A percentile compares a stretch with the other conserved stretches of the same genome.
Conservation (phyloP, 768 basidiomycete genomes). For the Suillus fuscotomentosus region DNA sequence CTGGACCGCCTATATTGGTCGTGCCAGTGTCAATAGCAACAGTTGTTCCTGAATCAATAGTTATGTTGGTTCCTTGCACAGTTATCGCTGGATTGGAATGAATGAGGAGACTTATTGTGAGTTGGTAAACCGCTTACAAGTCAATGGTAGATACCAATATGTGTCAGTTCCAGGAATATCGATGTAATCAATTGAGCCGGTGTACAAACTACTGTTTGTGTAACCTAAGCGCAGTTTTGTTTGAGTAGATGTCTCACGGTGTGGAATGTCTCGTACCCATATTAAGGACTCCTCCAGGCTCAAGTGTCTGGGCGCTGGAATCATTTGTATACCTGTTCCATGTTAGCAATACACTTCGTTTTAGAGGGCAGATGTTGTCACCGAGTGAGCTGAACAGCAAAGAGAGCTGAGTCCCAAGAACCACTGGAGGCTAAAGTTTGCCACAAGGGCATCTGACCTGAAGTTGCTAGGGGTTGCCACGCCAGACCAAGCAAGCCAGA, state of each 20-base stretch:
- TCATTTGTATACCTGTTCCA: slow-evolving; percentile 43
- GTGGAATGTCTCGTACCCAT: slow-evolving; percentile 46
- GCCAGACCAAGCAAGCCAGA: slow-evolving; percentile 57
- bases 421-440: slow-evolving; percentile 40
- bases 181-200: slow-evolving; percentile 52
- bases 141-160: slow-evolving; percentile 51
- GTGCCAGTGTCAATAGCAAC: slow-evolving; percentile 64
- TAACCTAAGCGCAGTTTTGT: slow-evolving; percentile 31
- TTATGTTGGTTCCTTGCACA: slow-evolving; percentile 31
- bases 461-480: slow-evolving; percentile 43
- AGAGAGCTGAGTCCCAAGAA: slow-evolving; percentile 34
- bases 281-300: slow-evolving; percentile 72
- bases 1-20: slow-evolving; percentile 56
- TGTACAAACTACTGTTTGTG: slow-evolving; percentile 48
- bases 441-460: slow-evolving; percentile 51
- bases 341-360: neutral
- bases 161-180: slow-evolving; percentile 35
- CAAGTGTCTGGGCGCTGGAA: slow-evolving; percentile 37
- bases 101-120: neutral
- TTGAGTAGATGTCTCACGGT: neutral
- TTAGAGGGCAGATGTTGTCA: slow-evolving; percentile 1
- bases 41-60: slow-evolving; percentile 18
- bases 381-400: slow-evolving; percentile 48
- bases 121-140: slow-evolving; percentile 20
- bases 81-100: slow-evolving; percentile 27